A percentile compares a stretch with the other conserved stretches of the same genome.
These are phyloP conservation scores for Rubroboletus satanas DNA, from an alignment of 768 basidiomycete species.

Conservation along the genomic window DNA sequence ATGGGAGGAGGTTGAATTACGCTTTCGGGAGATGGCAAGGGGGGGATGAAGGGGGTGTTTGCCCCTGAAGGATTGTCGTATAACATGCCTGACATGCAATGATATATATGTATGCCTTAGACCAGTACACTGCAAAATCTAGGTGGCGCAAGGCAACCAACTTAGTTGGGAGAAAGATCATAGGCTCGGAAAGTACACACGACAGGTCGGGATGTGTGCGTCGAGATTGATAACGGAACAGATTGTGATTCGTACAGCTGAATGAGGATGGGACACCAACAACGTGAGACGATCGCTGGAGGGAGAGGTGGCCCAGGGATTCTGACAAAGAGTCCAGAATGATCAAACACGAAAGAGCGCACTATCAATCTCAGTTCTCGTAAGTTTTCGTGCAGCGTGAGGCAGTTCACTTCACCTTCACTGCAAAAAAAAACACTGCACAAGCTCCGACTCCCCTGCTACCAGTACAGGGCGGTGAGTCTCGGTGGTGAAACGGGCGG, in stretches of 20 bases:
- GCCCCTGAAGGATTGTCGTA: conserved; percentile 30
- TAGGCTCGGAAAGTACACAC: conserved; percentile 12
- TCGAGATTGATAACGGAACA: conserved; percentile 7
- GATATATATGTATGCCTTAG: conserved; percentile 24
- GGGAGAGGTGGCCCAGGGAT: background rate
- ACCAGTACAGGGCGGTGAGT: background rate
- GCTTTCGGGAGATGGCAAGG: conserved; percentile 35
- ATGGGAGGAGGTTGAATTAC: conserved; percentile 34
- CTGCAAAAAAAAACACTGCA: background rate
- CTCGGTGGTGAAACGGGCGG: background rate
- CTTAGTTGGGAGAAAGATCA: conserved; percentile 4
- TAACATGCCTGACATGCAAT: conserved; percentile 20
- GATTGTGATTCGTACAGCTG: conserved; percentile 15
- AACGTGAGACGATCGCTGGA: background rate
- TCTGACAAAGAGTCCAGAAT: conserved; percentile 6
- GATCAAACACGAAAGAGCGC: background rate
- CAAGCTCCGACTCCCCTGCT: background rate
- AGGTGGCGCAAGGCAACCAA: conserved; percentile 8
- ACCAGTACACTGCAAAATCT: conserved; percentile 23
- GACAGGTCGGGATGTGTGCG: background rate
- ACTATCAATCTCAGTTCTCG: conserved; percentile 1
- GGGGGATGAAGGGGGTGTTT: conserved; percentile 39
- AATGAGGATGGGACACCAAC: conserved; percentile 5
- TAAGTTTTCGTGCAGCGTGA: conserved; percentile 1
- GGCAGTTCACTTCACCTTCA: conserved; percentile 5